Evolutionary conservation across 768 basidiomycete species (phyloP).

Genomic region (Calocybe gangraenosa): DNA sequence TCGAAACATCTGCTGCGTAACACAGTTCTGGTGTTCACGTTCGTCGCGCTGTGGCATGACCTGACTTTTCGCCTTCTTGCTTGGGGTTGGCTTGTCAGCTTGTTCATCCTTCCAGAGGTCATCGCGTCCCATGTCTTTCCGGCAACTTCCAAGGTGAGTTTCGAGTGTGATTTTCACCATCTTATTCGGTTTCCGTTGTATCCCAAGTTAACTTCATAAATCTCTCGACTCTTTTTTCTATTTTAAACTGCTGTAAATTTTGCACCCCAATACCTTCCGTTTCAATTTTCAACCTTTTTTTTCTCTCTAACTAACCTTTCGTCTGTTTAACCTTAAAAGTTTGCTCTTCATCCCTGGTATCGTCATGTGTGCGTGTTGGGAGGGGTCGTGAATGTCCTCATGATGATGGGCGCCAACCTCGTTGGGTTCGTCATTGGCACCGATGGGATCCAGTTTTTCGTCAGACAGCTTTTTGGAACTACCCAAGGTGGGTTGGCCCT

Average conservation of each 20-base stretch:
- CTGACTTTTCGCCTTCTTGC: constrained; percentile 81
- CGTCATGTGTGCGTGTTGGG: constrained; percentile 82
- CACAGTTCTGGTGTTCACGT: constrained; percentile 82
- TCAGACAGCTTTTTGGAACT: constrained; percentile 57
- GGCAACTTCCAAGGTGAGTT: constrained; percentile 46
- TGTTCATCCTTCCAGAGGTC: constrained; percentile 89
- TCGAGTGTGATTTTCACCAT: not conserved
- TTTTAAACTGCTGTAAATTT: too few species aligned
- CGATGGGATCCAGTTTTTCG: constrained; percentile 72
- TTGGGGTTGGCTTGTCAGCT: constrained; percentile 94
- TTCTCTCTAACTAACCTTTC: too few species aligned
- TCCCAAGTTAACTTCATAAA: too few species aligned
- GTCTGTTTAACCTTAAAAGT: too few species aligned
- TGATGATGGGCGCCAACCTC: constrained; percentile 91
- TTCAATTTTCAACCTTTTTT: not conserved
- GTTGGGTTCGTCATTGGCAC: constrained; percentile 92
- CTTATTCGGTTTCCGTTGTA: too few species aligned
- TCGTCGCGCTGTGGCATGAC: constrained; percentile 98
- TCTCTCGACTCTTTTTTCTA: too few species aligned
- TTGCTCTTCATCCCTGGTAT: constrained; percentile 68
- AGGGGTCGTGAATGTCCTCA: constrained; percentile 75
- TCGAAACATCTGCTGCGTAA: constrained; percentile 49
- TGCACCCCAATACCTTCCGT: too few species aligned
- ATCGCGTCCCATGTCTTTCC: constrained; percentile 58
- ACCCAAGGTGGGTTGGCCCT: constrained; percentile 47